Conservation (phyloP, 176 grass and related monocot species). For the Thinopyrum elongatum region DNA sequence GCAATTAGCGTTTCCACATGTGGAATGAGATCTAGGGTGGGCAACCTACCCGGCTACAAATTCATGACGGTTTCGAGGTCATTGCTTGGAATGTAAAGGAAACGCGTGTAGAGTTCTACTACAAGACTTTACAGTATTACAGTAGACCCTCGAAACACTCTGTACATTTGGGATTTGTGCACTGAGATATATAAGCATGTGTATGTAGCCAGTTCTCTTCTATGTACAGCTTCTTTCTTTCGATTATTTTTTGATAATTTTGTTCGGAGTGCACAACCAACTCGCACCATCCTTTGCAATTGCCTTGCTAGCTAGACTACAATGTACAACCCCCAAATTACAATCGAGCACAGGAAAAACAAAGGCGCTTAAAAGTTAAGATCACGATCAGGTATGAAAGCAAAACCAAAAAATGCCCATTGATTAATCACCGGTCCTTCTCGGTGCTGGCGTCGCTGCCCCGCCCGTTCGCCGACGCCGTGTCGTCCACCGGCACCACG, state of each 20-base stretch:
- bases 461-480: constrained; percentile 41
- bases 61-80: neutral
- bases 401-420: neutral
- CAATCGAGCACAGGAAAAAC: neutral
- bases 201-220: neutral
- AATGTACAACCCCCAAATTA: constrained; percentile 40
- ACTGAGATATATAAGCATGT: neutral
- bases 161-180: neutral
- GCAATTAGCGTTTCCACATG: neutral
- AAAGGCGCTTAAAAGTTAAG: neutral
- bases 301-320: constrained; percentile 21
- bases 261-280: neutral
- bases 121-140: neutral
- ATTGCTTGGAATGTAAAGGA: neutral
- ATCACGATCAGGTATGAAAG: constrained; percentile 8
- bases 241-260: neutral
- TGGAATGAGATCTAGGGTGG: neutral
- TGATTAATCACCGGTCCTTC: constrained; percentile 46
- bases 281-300: neutral
- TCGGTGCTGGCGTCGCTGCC: constrained; percentile 35
- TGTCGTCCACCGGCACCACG: constrained; percentile 46
- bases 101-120: neutral
- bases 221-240: neutral
- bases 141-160: neutral
- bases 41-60: neutral